These are phyloP conservation scores for Chionographis japonica DNA, from an alignment of 106 monocot genomes.

Conservation along the genomic window DNA sequence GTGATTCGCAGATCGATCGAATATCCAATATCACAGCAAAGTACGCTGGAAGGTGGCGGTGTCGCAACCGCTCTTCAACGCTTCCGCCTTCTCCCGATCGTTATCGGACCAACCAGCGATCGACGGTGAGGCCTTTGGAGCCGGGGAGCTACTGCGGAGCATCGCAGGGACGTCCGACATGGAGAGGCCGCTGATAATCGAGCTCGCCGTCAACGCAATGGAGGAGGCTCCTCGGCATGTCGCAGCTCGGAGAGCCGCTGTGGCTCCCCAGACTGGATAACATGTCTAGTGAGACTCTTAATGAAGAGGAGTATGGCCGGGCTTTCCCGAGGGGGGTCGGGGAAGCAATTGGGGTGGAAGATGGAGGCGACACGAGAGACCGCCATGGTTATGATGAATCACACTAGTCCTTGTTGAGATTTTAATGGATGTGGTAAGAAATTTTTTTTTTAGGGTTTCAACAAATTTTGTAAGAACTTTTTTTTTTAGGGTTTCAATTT, in stretches of 20 bases:
- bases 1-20: slow-evolving; percentile 29
- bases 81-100: neutral
- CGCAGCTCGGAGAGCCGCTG: slow-evolving; percentile 32
- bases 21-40: slow-evolving; percentile 36
- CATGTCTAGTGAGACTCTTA: slow-evolving; percentile 15
- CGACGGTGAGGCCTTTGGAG: slow-evolving; percentile 13
- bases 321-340: slow-evolving; percentile 31
- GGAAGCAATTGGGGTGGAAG: slow-evolving; percentile 11
- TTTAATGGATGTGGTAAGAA: slow-evolving; percentile 39
- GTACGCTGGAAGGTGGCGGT: slow-evolving; percentile 25
- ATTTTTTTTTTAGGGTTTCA: neutral
- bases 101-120: slow-evolving; percentile 1
- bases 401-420: slow-evolving; percentile 31
- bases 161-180: slow-evolving; percentile 4
- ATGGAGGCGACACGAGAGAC: slow-evolving; percentile 36
- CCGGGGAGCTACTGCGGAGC: slow-evolving; percentile 11
- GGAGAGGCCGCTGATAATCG: slow-evolving; percentile 35
- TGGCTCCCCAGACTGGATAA: slow-evolving; percentile 21
- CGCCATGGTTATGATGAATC: slow-evolving; percentile 40
- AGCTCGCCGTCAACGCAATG: slow-evolving; percentile 46
- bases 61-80: slow-evolving; percentile 14
- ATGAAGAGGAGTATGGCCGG: slow-evolving; percentile 33
- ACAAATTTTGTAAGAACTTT: too few species aligned
- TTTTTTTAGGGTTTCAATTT: too few species aligned
- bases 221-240: slow-evolving; percentile 40